A percentile compares a stretch with the other conserved stretches of the same genome.
These are phyloP conservation scores for Trypanosoma scelopori DNA, from an alignment of 208 protist genomes.

Conservation along the genomic window DNA sequence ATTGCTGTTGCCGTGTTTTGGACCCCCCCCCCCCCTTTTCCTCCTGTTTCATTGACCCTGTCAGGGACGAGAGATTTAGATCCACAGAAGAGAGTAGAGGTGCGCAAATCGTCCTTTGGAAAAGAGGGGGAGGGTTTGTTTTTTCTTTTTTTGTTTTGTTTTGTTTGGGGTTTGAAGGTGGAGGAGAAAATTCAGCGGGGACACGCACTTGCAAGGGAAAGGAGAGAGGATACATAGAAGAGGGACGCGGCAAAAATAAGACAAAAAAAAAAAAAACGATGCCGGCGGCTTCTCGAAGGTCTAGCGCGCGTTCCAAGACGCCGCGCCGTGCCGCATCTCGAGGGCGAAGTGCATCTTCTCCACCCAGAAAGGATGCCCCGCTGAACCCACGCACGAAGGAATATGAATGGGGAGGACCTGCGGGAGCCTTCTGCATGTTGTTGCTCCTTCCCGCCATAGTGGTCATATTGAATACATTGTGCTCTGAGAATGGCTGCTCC, in stretches of 20 bases:
- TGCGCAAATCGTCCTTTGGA: too few species aligned
- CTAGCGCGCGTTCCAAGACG: slow-evolving; percentile 16
- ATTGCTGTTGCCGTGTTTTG: too few species aligned
- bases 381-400: slow-evolving; percentile 58
- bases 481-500: slow-evolving; percentile 34
- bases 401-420: slow-evolving; percentile 82
- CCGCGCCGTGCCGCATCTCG: slow-evolving; percentile 1
- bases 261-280: slow-evolving; percentile 1
- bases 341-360: neutral
- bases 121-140: too few species aligned
- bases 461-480: slow-evolving; percentile 58
- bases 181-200: too few species aligned
- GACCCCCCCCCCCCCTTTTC: too few species aligned
- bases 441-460: slow-evolving; percentile 61
- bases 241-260: neutral
- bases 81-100: too few species aligned
- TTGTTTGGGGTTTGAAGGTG: too few species aligned
- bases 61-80: too few species aligned
- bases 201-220: too few species aligned
- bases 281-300: slow-evolving; percentile 2
- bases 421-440: slow-evolving; percentile 55
- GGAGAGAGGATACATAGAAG: neutral
- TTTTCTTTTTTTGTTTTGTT: neutral
- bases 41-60: too few species aligned
- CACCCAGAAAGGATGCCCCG: neutral